A percentile compares a stretch with the other conserved stretches of the same genome.
Conservation (phyloP, 1,139 yeast species). For the Candida tropicalis region DNA sequence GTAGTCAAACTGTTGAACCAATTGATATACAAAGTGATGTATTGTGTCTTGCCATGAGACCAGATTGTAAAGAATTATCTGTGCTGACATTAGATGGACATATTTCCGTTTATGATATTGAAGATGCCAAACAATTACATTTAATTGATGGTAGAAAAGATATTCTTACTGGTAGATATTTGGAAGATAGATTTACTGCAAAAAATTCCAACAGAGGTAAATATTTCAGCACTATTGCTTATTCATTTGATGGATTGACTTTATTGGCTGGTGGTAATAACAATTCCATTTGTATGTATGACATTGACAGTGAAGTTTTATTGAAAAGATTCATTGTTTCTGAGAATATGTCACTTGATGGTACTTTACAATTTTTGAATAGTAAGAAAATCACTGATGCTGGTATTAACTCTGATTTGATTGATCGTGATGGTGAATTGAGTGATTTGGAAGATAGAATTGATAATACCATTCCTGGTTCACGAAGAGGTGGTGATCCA, state of each 20-base stretch:
- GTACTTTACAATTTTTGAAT: constrained; percentile 79
- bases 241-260: constrained; percentile 87
- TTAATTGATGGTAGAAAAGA: constrained; percentile 86
- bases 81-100: constrained; percentile 91
- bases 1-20: constrained; percentile 88
- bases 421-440: constrained; percentile 84
- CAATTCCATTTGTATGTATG: constrained; percentile 88
- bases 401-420: constrained; percentile 73
- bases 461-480: constrained; percentile 83
- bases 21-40: constrained; percentile 85
- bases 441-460: constrained; percentile 84
- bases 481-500: constrained; percentile 89
- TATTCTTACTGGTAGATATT: constrained; percentile 82
- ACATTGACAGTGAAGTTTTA: constrained; percentile 82
- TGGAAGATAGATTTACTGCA: constrained; percentile 79
- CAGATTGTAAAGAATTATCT: constrained; percentile 89
- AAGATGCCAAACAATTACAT: constrained; percentile 77
- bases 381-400: constrained; percentile 85
- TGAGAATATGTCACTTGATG: constrained; percentile 86
- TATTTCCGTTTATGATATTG: constrained; percentile 80
- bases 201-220: constrained; percentile 83
- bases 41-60: constrained; percentile 80
- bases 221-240: constrained; percentile 77
- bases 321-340: constrained; percentile 83
- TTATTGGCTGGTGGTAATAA: constrained; percentile 93